These are phyloP conservation scores for Trametes sanguinea DNA, from an alignment of 768 basidiomycete species.

Conservation along the genomic window DNA sequence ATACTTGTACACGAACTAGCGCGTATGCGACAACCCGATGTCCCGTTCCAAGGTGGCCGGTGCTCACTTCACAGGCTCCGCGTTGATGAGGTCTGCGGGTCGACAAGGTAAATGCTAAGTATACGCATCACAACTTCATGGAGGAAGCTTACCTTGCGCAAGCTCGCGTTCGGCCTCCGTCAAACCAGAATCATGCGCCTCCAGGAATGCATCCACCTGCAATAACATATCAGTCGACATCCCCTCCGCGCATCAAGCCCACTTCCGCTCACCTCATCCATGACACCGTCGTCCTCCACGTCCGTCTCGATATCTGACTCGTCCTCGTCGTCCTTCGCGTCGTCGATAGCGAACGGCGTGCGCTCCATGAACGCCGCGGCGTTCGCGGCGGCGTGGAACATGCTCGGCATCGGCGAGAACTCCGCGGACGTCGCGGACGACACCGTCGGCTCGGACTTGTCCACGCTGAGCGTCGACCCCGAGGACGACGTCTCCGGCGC, in stretches of 20 bases:
- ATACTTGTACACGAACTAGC: slow-evolving; percentile 18
- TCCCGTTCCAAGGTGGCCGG: not conserved
- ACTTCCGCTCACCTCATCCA: slow-evolving; percentile 71
- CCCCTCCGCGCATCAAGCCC: not conserved
- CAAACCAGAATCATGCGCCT: slow-evolving; percentile 89
- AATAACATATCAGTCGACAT: not conserved
- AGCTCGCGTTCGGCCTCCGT: slow-evolving; percentile 78
- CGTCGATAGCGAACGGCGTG: slow-evolving; percentile 96
- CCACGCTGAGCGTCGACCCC: slow-evolving; percentile 51
- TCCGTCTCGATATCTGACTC: slow-evolving; percentile 51
- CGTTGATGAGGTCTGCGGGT: slow-evolving; percentile 58
- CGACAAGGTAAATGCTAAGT: not conserved
- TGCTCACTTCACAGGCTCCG: slow-evolving; percentile 52
- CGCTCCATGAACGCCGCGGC: slow-evolving; percentile 82
- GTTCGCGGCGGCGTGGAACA: slow-evolving; percentile 75
- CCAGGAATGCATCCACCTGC: slow-evolving; percentile 90
- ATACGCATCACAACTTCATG: not conserved
- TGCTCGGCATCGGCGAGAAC: slow-evolving; percentile 56
- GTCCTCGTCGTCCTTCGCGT: slow-evolving; percentile 83
- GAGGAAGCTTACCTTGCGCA: slow-evolving; percentile 59
- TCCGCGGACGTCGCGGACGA: slow-evolving; percentile 28
- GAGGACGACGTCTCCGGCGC: slow-evolving; percentile 33
- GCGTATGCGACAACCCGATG: slow-evolving; percentile 8
- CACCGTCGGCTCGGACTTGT: slow-evolving; percentile 34
- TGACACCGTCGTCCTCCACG: slow-evolving; percentile 69